phyloP scores from a whole-genome alignment of 306 rosid genomes.

The Clitoria ternatea region DNA sequence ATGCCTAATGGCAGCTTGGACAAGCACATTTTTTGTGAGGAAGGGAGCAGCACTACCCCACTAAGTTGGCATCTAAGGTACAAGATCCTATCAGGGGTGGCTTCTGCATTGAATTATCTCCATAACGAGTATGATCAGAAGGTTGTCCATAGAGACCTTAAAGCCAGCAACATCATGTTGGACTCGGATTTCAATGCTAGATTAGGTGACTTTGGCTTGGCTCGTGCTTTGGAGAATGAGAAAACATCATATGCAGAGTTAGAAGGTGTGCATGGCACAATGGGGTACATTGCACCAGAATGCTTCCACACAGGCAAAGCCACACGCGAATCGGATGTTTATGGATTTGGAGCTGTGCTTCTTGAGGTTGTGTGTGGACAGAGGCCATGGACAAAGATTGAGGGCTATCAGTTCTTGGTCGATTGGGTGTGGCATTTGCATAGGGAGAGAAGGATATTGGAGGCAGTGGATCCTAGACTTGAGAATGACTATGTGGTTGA shows the following conservation, averaged over 20 bases:
- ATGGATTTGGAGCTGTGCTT: conserved; percentile 63
- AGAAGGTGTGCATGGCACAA: conserved; percentile 64
- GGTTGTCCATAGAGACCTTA: conserved; percentile 70
- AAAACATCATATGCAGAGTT: conserved; percentile 59
- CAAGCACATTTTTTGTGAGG: conserved; percentile 56
- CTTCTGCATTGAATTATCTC: conserved; percentile 59
- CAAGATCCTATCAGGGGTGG: conserved; percentile 62
- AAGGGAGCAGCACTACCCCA: conserved; percentile 24
- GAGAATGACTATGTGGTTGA: conserved; percentile 41
- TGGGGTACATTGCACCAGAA: conserved; percentile 81
- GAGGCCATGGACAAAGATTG: conserved; percentile 59
- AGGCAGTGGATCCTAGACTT: conserved; percentile 53
- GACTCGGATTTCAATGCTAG: conserved; percentile 66
- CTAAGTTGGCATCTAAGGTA: conserved; percentile 60
- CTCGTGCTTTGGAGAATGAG: conserved; percentile 67
- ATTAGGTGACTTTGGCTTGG: conserved; percentile 68
- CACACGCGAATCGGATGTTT: conserved; percentile 59
- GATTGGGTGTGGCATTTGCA: conserved; percentile 83
- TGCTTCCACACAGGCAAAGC: conserved; percentile 80
- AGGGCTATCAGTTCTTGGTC: conserved; percentile 45
- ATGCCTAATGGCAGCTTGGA: conserved; percentile 88
- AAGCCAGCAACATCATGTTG: conserved; percentile 73
- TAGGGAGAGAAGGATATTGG: conserved; percentile 41
- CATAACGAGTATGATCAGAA: conserved; percentile 69
- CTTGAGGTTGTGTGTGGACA: conserved; percentile 68